Percentiles rank a stretch among this genome's conserved stretches.
These are phyloP conservation scores for Eutypa lata DNA, from an alignment of 2,329 filamentous ascomycete genomes.

Conservation along the genomic window DNA sequence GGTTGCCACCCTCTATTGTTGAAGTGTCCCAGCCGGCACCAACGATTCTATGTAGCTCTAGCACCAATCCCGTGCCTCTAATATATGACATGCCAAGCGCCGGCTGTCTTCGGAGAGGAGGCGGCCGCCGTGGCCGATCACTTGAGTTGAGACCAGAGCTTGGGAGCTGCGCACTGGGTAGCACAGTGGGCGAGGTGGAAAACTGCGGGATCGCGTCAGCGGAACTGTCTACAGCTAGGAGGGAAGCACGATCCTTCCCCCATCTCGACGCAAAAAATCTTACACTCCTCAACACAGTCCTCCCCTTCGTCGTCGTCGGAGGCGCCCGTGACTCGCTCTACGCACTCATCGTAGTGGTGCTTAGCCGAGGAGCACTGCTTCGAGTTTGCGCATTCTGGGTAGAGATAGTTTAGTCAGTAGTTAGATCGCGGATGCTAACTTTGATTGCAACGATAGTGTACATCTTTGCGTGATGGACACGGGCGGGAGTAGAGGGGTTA, in stretches of 20 bases:
- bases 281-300: slow-evolving; percentile 99
- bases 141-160: slow-evolving; percentile 91
- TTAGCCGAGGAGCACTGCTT: slow-evolving; percentile 81
- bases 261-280: slow-evolving; percentile 36
- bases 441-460: slow-evolving; percentile 1
- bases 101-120: slow-evolving; percentile 12
- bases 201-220: slow-evolving; percentile 54
- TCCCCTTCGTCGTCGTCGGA: slow-evolving; percentile 74
- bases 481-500: too few relatives aligned
- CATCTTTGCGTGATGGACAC: too few relatives aligned
- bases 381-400: slow-evolving; percentile 82
- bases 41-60: slow-evolving; percentile 16
- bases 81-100: slow-evolving; percentile 11
- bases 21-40: slow-evolving; percentile 9
- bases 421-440: too few relatives aligned
- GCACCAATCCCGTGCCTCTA: not conserved
- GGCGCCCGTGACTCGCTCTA: slow-evolving; percentile 77
- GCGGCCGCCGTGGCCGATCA: slow-evolving; percentile 47
- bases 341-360: slow-evolving; percentile 98
- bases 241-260: too few relatives aligned
- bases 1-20: not conserved
- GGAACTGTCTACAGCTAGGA: not conserved
- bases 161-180: slow-evolving; percentile 86
- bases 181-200: slow-evolving; percentile 99
- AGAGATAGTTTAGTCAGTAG: too few relatives aligned